Evolutionary conservation across 192 early-diverging fungal genomes (phyloP).

Genomic region (Phlyctochytrium arcticum): DNA sequence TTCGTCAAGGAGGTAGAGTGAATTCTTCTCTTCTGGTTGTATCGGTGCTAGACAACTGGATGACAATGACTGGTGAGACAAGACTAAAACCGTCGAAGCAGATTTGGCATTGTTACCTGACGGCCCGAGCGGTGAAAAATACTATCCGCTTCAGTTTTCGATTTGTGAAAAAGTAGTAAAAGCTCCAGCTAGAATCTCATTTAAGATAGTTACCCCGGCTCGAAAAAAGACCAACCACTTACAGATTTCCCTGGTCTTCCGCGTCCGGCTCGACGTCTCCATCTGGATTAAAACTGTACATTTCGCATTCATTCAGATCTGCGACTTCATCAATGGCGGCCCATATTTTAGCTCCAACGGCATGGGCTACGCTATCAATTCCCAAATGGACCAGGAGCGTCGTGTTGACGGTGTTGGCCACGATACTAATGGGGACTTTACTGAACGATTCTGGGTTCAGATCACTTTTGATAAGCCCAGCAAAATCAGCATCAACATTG

Average conservation of each 20-base stretch:
- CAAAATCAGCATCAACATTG: conserved; percentile 5
- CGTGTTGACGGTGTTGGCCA: conserved; percentile 80
- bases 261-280: conserved; percentile 85
- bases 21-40: conserved; percentile 49
- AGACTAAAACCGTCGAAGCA: background rate
- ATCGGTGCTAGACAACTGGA: conserved; percentile 50
- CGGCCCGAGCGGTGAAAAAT: conserved; percentile 85
- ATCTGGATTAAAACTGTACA: conserved; percentile 88
- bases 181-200: conserved; percentile 70
- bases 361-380: conserved; percentile 58
- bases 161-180: conserved; percentile 98
- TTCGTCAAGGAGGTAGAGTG: conserved; percentile 34
- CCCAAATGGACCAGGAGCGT: conserved; percentile 76
- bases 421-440: conserved; percentile 68
- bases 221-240: conserved; percentile 26
- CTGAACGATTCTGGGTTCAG: conserved; percentile 74
- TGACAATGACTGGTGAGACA: background rate
- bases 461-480: conserved; percentile 47
- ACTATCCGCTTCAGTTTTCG: conserved; percentile 85
- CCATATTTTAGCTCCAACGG: conserved; percentile 72
- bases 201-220: too few species aligned
- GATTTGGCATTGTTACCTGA: conserved; percentile 62
- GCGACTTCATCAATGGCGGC: conserved; percentile 80
- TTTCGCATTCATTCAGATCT: conserved; percentile 77
- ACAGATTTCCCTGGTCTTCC: conserved; percentile 79